A percentile compares a stretch with the other conserved stretches of the same genome.
phyloP scores from a whole-genome alignment of 176 grass and related monocot genomes.

The Areca catechu region DNA sequence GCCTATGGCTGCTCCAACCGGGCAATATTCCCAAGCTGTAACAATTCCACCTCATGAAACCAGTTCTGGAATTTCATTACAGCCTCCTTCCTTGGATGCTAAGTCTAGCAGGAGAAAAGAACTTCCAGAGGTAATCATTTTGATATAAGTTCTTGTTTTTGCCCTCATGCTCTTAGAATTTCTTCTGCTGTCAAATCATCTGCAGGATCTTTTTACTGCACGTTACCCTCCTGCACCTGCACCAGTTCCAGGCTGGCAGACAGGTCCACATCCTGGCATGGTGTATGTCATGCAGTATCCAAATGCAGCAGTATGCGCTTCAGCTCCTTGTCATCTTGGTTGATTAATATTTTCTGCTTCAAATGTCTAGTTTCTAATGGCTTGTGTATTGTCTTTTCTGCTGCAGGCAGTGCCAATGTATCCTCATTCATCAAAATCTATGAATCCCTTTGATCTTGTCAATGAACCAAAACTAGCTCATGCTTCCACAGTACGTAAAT shows the following conservation, averaged over 20 bases:
- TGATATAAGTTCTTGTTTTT: neutral
- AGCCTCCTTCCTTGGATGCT: slow-evolving; percentile 5
- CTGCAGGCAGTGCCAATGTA: slow-evolving; percentile 13
- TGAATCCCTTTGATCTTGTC: slow-evolving; percentile 32
- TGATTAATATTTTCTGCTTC: too few relatives aligned
- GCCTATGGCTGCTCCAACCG: slow-evolving; percentile 15
- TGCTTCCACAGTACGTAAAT: slow-evolving; percentile 32
- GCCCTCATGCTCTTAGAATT: slow-evolving; percentile 7
- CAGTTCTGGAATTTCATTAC: slow-evolving; percentile 11
- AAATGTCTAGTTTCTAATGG: neutral
- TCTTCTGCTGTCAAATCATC: slow-evolving; percentile 5
- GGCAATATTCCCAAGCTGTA: slow-evolving; percentile 16
- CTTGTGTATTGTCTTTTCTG: slow-evolving; percentile 2
- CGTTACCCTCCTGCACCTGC: slow-evolving; percentile 18
- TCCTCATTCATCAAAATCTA: slow-evolving; percentile 15
- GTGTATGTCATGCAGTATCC: slow-evolving; percentile 28
- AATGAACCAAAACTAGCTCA: slow-evolving; percentile 23
- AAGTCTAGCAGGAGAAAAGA: slow-evolving; percentile 27
- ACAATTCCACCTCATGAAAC: slow-evolving; percentile 9
- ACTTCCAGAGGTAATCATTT: slow-evolving; percentile 45
- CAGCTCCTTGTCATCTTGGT: neutral
- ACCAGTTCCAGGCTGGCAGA: slow-evolving; percentile 33
- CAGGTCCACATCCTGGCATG: slow-evolving; percentile 19
- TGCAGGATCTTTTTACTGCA: slow-evolving; percentile 41
- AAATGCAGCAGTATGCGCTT: slow-evolving; percentile 23